These are phyloP conservation scores for Curvularia hawaiiensis DNA, from an alignment of 2,329 filamentous ascomycete species.

Conservation along the genomic window DNA sequence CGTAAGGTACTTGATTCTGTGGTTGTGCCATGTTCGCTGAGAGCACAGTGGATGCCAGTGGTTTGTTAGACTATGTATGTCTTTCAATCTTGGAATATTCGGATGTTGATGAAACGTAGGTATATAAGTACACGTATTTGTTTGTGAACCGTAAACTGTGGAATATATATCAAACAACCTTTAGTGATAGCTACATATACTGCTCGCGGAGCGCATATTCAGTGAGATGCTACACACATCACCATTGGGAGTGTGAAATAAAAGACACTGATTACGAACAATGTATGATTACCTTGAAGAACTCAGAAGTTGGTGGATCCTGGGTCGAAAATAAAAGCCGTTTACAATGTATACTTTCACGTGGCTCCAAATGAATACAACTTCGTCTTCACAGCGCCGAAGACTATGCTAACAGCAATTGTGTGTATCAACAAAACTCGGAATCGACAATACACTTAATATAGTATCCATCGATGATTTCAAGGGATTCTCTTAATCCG, in stretches of 20 bases:
- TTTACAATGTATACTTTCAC: not conserved
- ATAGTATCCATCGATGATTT: too few species aligned
- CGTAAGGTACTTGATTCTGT: not conserved
- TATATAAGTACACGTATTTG: not conserved
- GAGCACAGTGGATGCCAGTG: not conserved
- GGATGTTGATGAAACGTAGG: not conserved
- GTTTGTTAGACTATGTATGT: not conserved
- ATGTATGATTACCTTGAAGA: not conserved
- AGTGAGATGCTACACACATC: not conserved
- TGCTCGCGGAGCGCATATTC: not conserved
- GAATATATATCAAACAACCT: not conserved
- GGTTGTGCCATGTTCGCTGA: not conserved
- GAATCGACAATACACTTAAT: too few species aligned
- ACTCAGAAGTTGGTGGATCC: not conserved
- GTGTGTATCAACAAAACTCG: not conserved
- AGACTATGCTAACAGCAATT: not conserved
- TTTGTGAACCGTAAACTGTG: not conserved
- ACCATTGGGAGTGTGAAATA: not conserved
- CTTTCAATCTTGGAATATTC: not conserved
- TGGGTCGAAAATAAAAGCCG: not conserved
- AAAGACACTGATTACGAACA: not conserved
- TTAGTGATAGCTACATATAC: not conserved
- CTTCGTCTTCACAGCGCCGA: not conserved
- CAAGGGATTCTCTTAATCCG: too few species aligned
- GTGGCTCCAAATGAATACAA: not conserved